Percentiles rank a stretch among this genome's conserved stretches.
Evolutionary conservation across 306 rosid genomes (phyloP).

Genomic region (Ochetophila trinervis): DNA sequence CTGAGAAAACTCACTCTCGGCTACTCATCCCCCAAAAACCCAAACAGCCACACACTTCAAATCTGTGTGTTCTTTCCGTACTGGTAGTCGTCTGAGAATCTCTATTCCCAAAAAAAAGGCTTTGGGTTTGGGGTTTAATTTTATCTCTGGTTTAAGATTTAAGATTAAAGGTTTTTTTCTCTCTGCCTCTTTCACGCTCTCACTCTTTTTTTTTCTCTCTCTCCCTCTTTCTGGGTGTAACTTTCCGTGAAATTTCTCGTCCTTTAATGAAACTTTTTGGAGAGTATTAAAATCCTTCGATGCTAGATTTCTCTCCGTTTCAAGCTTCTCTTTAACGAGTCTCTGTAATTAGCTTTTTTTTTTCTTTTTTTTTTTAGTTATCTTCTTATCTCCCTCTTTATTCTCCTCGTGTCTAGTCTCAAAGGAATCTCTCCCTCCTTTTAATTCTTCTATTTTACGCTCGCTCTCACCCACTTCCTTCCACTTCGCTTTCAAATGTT

Average conservation of each 20-base stretch:
- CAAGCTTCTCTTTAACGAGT: conserved; percentile 48
- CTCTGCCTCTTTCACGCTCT: conserved; percentile 35
- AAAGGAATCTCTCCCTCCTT: conserved; percentile 35
- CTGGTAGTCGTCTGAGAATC: neutral
- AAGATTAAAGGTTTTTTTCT: conserved; percentile 10
- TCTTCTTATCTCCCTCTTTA: conserved; percentile 37
- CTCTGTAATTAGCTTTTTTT: conserved; percentile 30
- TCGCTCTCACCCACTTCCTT: neutral
- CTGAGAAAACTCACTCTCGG: neutral
- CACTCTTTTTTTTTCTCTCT: conserved; percentile 24
- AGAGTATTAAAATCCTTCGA: conserved; percentile 27
- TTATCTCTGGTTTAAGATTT: neutral
- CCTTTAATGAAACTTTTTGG: conserved; percentile 37
- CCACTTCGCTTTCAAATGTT: neutral
- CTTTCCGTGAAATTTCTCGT: conserved; percentile 58
- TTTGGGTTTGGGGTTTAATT: neutral
- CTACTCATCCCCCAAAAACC: neutral
- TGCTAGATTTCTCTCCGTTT: conserved; percentile 38
- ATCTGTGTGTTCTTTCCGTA: conserved; percentile 14
- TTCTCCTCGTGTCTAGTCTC: conserved; percentile 40
- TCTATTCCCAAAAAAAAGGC: too few relatives aligned
- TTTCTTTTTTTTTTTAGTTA: conserved; percentile 30
- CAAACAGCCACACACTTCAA: neutral
- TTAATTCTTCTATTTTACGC: conserved; percentile 13
- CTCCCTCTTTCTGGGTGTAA: conserved; percentile 16